Evolutionary conservation across 2,329 filamentous ascomycete genomes (phyloP), one percentile per base, ranked within the genome.

Genomic region (Fusarium sp.): DNA sequence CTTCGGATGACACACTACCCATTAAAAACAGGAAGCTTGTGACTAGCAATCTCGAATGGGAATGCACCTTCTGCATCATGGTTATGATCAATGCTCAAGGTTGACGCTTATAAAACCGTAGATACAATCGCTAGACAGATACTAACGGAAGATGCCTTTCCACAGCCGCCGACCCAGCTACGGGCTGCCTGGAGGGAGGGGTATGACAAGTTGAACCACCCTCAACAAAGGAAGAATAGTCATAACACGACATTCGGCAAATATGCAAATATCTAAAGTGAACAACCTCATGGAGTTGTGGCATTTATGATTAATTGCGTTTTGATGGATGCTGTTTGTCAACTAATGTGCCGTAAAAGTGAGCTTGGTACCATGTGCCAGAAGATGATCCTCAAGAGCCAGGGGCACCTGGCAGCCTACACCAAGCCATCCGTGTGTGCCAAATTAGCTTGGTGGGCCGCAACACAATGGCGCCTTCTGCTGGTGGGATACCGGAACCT

Each of bases 371-470:
- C 73, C 63, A 74, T 76, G 71, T 72, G 71, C 67, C 58, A 72
- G 64, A 67, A 58, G 54, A 46, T 59, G 67, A 71, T 74, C 56
- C 62, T 56, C 60, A 41, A 61, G 45, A 69, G 56, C 69, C 70
- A 74, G 74, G 71, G 73, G 65, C 62, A 56, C 32, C 65, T 52
- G 41, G 50, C 58, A 67, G 41, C 54, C 74, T 76, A 66, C 65
- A 60, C 60, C 64, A 76, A 76, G 74, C 74, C 74, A 76, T 73
- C 74, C 74, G 73, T 73, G 69, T 76, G 69, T 76, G 74, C 74
- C 71, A 76, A 73, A 69, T 67, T 69, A 68, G 63, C 60, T 53
- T 45, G 56, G 65, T 73, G 54, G 64, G 45, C 59, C 64, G 42
- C 60, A 70, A 48, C 38, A 54, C 56, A 46, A 72, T 70, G 71